Base-by-base conservation (phyloP, 305 asterid species). In the Fraxinus albicans region DNA sequence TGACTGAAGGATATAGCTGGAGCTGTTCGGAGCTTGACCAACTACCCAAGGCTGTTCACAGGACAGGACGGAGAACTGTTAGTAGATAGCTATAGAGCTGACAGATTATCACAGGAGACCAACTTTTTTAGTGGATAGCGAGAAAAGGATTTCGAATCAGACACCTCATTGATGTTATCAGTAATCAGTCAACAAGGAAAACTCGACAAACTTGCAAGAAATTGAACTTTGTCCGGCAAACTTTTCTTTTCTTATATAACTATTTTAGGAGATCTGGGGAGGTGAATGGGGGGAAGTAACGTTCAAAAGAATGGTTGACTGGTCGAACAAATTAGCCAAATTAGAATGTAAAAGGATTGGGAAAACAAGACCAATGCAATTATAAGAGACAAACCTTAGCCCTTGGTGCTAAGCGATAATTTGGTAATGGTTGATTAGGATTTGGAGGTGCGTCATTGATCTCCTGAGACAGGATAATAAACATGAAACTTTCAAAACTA, bases 391-490 rank as follows among this genome's bases (percentile, higher is more conserved):
- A 77, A 88, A 96, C 99, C 99, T 96, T 92, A 76, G 94, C 93
- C 90, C 85, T 89, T 42, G 97, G 95, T 29, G 91, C 91, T 73
- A 89, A 0, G 34, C 93, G 94, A 31, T 97, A 93, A 87, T 91
- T 93, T 74, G 98, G 83, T 76, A 96, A 85, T 5, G 97, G 95
- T 81, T 93, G 99, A 87, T 92, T 89, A 17, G 98, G 98, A 89
- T 96, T 94, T 42, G 99, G 98, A 33, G 98, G 98, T 79, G 94
- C 92, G 83, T 94, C 98, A 85, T 92, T 91, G 84, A 93, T 92
- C 75, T 96, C 98, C 99, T 94, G 93, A 85, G 58, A 88, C 80
- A 77, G 34, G 21, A 69, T 67, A 6, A 73, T 50, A 81, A 77
- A 58, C 76, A 79, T 19, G 34, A 67, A 67, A 67, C 67, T 70